These are phyloP conservation scores for Candida frijolesensis DNA, from an alignment of 1,139 yeast species.

Conservation along the genomic window DNA sequence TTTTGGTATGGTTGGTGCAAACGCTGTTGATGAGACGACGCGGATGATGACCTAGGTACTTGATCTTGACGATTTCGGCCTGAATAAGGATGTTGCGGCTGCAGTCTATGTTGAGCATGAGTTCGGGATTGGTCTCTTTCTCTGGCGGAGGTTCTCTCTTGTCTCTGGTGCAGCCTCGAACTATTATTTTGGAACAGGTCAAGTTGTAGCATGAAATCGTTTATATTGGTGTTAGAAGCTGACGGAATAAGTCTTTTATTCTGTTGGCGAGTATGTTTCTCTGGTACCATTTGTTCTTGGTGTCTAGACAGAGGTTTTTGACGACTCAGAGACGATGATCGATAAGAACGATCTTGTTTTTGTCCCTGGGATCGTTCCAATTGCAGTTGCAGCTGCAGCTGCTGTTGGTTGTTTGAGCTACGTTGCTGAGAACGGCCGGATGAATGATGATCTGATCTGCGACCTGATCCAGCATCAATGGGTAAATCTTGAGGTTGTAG, in stretches of 20 bases:
- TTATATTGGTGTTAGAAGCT: constrained; percentile 15
- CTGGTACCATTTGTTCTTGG: constrained; percentile 5
- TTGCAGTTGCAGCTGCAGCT: constrained; percentile 6
- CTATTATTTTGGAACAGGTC: constrained; percentile 1
- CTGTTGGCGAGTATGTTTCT: constrained; percentile 12
- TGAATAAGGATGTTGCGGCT: constrained; percentile 3
- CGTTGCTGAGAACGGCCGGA: not conserved
- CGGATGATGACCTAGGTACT: not conserved
- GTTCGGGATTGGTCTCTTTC: constrained; percentile 3
- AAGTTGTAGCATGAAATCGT: constrained; percentile 13
- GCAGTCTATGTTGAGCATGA: constrained; percentile 4
- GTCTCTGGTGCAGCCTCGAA: constrained; percentile 18
- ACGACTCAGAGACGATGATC: constrained; percentile 10
- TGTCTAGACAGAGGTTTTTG: constrained; percentile 9
- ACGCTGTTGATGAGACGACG: constrained; percentile 4
- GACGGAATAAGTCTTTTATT: constrained; percentile 13
- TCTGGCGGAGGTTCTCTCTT: constrained; percentile 11
- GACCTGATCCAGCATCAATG: not conserved
- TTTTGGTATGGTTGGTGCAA: constrained; percentile 19
- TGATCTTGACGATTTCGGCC: no score
- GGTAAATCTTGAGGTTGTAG: constrained; percentile 1
- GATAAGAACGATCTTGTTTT: constrained; percentile 6
- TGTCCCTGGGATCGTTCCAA: constrained; percentile 1
- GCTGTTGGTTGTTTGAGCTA: not conserved
- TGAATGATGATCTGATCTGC: constrained; percentile 2